Percentiles rank a stretch among this genome's conserved stretches.
Evolutionary conservation across 2,329 filamentous ascomycete species (phyloP).

Genomic region (Alternaria gansuensis): DNA sequence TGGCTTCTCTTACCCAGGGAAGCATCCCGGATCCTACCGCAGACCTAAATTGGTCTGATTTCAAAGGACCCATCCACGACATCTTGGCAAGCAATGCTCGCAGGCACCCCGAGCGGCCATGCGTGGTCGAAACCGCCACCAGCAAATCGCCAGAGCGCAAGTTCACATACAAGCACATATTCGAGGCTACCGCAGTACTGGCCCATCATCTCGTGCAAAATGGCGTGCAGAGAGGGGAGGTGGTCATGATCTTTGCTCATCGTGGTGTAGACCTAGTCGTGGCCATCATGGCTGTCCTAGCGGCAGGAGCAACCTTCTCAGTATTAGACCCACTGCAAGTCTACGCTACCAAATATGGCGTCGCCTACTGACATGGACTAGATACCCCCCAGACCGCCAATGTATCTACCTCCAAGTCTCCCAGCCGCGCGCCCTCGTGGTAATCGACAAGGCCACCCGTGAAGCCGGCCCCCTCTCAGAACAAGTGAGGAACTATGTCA

Average conservation of each 20-base stretch:
- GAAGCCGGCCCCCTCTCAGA: constrained; percentile 71
- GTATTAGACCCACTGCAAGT: constrained; percentile 77
- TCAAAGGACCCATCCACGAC: constrained; percentile 73
- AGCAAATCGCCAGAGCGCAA: constrained; percentile 64
- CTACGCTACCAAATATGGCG: constrained; percentile 35
- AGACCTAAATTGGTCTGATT: constrained; percentile 73
- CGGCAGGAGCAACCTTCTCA: constrained; percentile 67
- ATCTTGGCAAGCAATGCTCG: constrained; percentile 73
- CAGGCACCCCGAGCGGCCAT: constrained; percentile 72
- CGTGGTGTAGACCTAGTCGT: constrained; percentile 80
- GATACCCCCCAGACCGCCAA: constrained; percentile 81
- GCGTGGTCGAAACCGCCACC: constrained; percentile 72
- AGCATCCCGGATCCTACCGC: constrained; percentile 70
- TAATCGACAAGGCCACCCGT: constrained; percentile 74
- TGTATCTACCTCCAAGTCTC: constrained; percentile 85
- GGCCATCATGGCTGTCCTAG: constrained; percentile 77
- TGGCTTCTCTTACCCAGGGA: constrained; percentile 36
- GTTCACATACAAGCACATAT: constrained; percentile 87
- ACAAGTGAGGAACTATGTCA: constrained; percentile 72
- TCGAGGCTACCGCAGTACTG: constrained; percentile 81
- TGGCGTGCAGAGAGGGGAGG: constrained; percentile 80
- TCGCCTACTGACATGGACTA: constrained; percentile 44
- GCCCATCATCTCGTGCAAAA: constrained; percentile 79
- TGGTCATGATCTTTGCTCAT: constrained; percentile 92
- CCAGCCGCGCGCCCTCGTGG: constrained; percentile 74